Evolutionary conservation across 2,329 filamentous ascomycete genomes (phyloP).

Genomic region (Talaromyces pinophilus): DNA sequence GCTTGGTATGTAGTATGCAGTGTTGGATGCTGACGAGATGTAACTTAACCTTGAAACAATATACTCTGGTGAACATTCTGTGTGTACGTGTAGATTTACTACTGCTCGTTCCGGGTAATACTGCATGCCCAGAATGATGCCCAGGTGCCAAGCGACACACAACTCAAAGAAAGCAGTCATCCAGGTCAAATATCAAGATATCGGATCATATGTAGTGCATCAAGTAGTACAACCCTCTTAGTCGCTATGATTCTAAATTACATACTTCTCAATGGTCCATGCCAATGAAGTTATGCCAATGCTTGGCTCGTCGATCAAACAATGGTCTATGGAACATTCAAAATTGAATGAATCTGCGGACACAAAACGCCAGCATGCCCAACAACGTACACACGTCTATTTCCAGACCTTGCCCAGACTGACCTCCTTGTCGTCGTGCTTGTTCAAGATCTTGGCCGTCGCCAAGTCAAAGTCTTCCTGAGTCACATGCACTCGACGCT

Average conservation of each 20-base stretch:
- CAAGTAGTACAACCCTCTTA: not conserved
- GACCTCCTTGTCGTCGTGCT: conserved; percentile 98
- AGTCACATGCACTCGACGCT: conserved; percentile 94
- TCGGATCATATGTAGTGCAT: not conserved
- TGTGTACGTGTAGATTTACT: not conserved
- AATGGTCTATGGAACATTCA: conserved; percentile 3
- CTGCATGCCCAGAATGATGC: not conserved
- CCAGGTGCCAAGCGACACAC: not conserved
- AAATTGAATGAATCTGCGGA: not conserved
- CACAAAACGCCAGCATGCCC: conserved; percentile 4
- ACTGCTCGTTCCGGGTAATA: not conserved
- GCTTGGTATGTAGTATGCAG: too few species aligned
- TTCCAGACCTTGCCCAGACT: conserved; percentile 86
- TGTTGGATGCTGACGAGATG: too few species aligned
- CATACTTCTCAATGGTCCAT: conserved; percentile 15
- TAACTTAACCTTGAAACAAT: too few species aligned
- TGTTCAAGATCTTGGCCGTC: conserved; percentile 98
- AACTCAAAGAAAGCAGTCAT: not conserved
- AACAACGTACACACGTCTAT: conserved; percentile 43
- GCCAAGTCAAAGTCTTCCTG: conserved; percentile 99
- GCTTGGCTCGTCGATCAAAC: conserved; percentile 18
- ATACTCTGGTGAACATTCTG: not conserved
- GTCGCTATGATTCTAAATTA: conserved; percentile 16
- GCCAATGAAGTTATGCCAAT: conserved; percentile 18
- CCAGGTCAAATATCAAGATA: not conserved